These are phyloP conservation scores for Chionographis japonica DNA, from an alignment of 106 monocot species.

Conservation along the genomic window DNA sequence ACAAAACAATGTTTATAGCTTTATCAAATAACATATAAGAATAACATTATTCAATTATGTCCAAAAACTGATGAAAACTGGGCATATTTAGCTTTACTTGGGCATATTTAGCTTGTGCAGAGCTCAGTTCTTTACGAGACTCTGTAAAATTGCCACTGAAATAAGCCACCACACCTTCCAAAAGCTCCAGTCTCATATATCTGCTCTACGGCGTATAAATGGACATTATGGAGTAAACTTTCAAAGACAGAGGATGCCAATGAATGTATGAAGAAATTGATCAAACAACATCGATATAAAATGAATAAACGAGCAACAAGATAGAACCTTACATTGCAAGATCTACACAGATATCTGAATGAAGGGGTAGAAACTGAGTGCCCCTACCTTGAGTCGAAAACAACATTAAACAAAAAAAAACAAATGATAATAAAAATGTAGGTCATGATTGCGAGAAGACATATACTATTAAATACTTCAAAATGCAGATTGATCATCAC, in stretches of 20 bases:
- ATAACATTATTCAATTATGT: too few species aligned
- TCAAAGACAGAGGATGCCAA: neutral
- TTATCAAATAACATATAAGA: too few species aligned
- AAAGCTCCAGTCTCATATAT: conserved; percentile 80
- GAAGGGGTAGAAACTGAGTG: conserved; percentile 62
- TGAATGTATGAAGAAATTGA: neutral
- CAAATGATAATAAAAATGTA: too few species aligned
- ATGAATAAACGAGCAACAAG: neutral
- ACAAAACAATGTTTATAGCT: too few species aligned
- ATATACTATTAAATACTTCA: too few species aligned
- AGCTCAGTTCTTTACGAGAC: conserved; percentile 54
- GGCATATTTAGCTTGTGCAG: conserved; percentile 69
- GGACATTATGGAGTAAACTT: neutral
- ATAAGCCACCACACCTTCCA: conserved; percentile 96
- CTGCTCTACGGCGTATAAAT: conserved; percentile 26
- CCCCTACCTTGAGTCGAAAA: conserved; percentile 97
- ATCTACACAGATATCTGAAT: conserved; percentile 65
- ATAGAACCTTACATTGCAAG: conserved; percentile 73
- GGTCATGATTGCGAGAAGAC: too few species aligned
- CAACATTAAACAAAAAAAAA: too few species aligned
- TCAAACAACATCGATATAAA: neutral
- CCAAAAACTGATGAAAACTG: neutral
- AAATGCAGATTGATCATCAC: too few species aligned
- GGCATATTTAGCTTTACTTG: conserved; percentile 59
- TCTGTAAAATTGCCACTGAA: conserved; percentile 58